Base-by-base conservation (phyloP, 192 early-diverging fungal genomes). In the Chytriomyces sp. region DNA sequence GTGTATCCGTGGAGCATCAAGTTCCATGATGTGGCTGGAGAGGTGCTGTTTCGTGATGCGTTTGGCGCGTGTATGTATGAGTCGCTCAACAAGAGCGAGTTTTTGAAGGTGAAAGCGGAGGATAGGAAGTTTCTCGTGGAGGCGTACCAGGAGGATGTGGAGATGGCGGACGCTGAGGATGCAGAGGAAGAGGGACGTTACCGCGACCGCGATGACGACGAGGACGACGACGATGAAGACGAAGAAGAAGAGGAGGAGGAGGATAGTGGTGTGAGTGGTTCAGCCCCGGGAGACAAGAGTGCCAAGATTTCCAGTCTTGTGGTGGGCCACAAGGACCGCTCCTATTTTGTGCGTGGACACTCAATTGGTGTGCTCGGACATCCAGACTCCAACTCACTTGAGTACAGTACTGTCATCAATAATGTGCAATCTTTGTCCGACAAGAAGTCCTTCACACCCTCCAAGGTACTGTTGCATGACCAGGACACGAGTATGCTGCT, bases 341-440 rank as follows among this genome's bases (percentile, higher is more conserved):
- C 96, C 10, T 96, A 93, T 80, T 92, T 96, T 26, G 89, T 96
- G 14, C 91, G 94, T 34, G 96, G 96, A 31, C 84, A 88, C 78
- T 87, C 86, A 40, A 94, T 98, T 72, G 94, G 96, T 5, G 94
- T 98, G 8, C 93, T 96, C 70, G 86, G 82, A 70, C 91, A 95
- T 76, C 86, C 84, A 2, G 84, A 86, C 70, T 82, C 85, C 72
- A 90, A 93, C 73, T 80, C 83, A 17, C 78, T 98, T 33, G 82
- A 91, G 60, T 93, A 92, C 74, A 75, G 83, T 22, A 92, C 93
- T n/a, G 87, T 89, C 0, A 95, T 98, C 79, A 90, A 87, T 60
- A 88, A 87, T 57, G 75, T 98, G 22, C 77, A 77, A 17, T 82
- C 86, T 65, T 78, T 85, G 34, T 19, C 31, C 2, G 80, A 78